phyloP scores from a whole-genome alignment of 2,329 filamentous ascomycete species.

The Stagonosporopsis cucurbitacearum region DNA sequence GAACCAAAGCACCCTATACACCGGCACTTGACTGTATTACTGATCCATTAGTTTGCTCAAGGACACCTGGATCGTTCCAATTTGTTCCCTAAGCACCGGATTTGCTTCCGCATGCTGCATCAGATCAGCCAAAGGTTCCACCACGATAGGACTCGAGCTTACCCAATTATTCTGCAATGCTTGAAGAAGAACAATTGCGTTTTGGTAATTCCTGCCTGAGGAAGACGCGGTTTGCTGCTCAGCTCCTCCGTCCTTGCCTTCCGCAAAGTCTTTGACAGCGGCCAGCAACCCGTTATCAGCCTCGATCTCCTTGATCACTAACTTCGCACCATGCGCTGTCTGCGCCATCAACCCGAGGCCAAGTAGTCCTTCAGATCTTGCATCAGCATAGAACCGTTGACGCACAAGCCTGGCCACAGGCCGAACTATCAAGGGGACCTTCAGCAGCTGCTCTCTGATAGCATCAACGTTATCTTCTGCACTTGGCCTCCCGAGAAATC shows the following conservation, averaged over 20 bases:
- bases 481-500: constrained; percentile 27
- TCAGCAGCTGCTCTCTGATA: constrained; percentile 34
- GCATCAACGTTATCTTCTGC: constrained; percentile 33
- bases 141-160: constrained; percentile 16
- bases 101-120: constrained; percentile 33
- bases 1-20: background rate
- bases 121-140: constrained; percentile 18
- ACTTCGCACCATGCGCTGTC: constrained; percentile 34
- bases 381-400: constrained; percentile 46
- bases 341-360: constrained; percentile 47
- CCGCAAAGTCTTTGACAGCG: constrained; percentile 43
- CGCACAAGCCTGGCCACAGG: constrained; percentile 43
- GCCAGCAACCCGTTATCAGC: constrained; percentile 38
- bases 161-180: constrained; percentile 44
- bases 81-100: constrained; percentile 27
- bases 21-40: background rate
- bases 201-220: constrained; percentile 43
- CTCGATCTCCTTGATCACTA: constrained; percentile 38
- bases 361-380: constrained; percentile 44
- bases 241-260: constrained; percentile 33
- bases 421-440: constrained; percentile 38
- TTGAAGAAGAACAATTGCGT: constrained; percentile 46
- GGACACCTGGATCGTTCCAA: constrained; percentile 32
- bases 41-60: constrained; percentile 33
- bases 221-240: constrained; percentile 29